Evolutionary conservation across 345 rosid genomes (phyloP).

Genomic region (Eucalyptus guilfoylei): DNA sequence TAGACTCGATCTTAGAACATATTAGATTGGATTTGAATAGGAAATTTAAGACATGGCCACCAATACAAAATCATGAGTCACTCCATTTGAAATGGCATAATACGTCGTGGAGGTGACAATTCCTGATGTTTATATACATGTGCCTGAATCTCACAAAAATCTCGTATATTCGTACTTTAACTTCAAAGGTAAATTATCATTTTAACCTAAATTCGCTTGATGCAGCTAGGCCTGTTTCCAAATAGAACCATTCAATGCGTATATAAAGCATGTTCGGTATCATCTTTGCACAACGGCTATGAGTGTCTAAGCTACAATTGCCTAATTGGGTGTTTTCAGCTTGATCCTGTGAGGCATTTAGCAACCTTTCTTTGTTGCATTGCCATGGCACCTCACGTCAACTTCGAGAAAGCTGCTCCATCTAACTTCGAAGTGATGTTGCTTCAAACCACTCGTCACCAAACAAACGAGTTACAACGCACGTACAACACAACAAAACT

Average conservation of each 20-base stretch:
- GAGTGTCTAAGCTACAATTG: not conserved
- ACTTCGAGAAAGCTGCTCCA: not conserved
- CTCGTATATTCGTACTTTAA: not conserved
- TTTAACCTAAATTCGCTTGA: not conserved
- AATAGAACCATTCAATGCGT: not conserved
- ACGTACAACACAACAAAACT: not conserved
- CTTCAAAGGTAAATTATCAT: not conserved
- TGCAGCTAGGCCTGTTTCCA: not conserved
- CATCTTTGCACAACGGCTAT: not conserved
- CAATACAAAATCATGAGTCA: not conserved
- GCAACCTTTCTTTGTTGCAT: not conserved
- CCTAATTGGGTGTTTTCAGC: not conserved
- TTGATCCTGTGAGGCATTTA: not conserved
- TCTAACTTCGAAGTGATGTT: not conserved
- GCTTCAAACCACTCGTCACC: not conserved
- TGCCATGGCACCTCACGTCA: not conserved
- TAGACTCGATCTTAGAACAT: accelerated
- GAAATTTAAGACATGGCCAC: not conserved
- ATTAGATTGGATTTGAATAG: not conserved
- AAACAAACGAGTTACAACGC: not conserved
- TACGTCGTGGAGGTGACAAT: not conserved
- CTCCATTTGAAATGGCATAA: not conserved
- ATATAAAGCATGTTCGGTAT: not conserved
- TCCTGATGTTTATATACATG: not conserved
- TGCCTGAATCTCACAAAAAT: not conserved